Conservation (phyloP, 768 basidiomycete genomes). For the Mycena pura region DNA sequence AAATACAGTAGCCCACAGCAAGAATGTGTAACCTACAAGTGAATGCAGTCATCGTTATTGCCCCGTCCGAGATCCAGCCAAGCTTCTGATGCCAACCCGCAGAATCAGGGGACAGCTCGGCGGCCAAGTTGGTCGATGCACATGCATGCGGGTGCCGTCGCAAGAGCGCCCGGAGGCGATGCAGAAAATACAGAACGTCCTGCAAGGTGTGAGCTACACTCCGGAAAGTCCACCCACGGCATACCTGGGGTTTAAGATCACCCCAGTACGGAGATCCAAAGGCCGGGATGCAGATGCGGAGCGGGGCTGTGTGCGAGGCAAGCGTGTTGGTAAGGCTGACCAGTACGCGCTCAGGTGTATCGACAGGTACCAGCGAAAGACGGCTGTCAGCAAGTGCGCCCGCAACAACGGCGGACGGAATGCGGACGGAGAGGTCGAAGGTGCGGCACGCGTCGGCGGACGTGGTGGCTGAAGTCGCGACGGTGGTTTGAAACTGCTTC, state of each 20-base stretch:
- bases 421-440: slow-evolving; percentile 74
- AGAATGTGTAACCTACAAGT: slow-evolving; percentile 63
- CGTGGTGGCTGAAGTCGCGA: slow-evolving; percentile 55
- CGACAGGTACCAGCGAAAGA: slow-evolving; percentile 41
- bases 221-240: no score
- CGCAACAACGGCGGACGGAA: slow-evolving; percentile 60
- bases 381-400: slow-evolving; percentile 46
- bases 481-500: slow-evolving; percentile 91
- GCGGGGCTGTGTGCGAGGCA: slow-evolving; percentile 35
- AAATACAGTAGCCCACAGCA: no score
- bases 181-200: slow-evolving; percentile 78
- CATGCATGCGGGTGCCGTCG: slow-evolving; percentile 65
- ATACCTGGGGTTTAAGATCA: slow-evolving; percentile 61
- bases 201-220: slow-evolving; percentile 38
- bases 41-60: slow-evolving; percentile 78
- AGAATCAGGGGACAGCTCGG: slow-evolving; percentile 61
- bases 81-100: slow-evolving; percentile 79
- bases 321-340: slow-evolving; percentile 39
- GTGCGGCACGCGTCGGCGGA: slow-evolving; percentile 67
- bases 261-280: slow-evolving; percentile 77
- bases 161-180: slow-evolving; percentile 66
- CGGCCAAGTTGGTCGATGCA: slow-evolving; percentile 71
- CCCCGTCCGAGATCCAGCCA: slow-evolving; percentile 80
- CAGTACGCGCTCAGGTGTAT: slow-evolving; percentile 31
- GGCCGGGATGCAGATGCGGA: slow-evolving; percentile 67